A percentile compares a stretch with the other conserved stretches of the same genome.
Conservation (phyloP, 345 rosid species). For the Sisymbrium irio region DNA sequence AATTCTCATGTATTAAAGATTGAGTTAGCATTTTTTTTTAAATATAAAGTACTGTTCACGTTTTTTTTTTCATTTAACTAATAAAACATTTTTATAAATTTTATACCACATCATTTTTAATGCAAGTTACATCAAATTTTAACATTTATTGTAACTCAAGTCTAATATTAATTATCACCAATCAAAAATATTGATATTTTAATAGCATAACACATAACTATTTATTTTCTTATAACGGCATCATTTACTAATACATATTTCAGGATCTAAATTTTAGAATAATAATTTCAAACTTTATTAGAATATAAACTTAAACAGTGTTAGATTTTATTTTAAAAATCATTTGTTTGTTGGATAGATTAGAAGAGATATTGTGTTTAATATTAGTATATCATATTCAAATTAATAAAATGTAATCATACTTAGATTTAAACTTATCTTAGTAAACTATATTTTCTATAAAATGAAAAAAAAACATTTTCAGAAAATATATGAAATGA, state of each 20-base stretch:
- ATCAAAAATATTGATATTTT: background rate
- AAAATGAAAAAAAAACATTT: background rate
- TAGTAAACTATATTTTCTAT: background rate
- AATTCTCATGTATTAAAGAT: too few species aligned
- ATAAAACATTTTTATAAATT: too few species aligned
- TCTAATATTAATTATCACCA: too few species aligned
- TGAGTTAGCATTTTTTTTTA: too few species aligned
- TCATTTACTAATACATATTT: background rate
- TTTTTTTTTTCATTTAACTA: too few species aligned
- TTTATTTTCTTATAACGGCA: background rate
- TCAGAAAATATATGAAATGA: background rate
- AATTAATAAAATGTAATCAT: background rate
- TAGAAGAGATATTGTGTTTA: background rate
- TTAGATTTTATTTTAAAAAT: background rate
- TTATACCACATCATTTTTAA: too few species aligned
- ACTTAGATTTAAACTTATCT: background rate
- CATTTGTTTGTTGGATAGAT: background rate
- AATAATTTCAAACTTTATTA: background rate
- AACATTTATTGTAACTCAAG: too few species aligned
- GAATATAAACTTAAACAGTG: conserved; percentile 1
- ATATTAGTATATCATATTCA: background rate
- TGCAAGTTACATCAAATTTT: too few species aligned
- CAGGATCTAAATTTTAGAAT: background rate
- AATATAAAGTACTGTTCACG: too few species aligned
- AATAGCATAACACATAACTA: background rate